A percentile compares a stretch with the other conserved stretches of the same genome.
These are phyloP conservation scores for Chenopodium suecicum DNA, from an alignment of 148 eudicot genomes.

Conservation along the genomic window DNA sequence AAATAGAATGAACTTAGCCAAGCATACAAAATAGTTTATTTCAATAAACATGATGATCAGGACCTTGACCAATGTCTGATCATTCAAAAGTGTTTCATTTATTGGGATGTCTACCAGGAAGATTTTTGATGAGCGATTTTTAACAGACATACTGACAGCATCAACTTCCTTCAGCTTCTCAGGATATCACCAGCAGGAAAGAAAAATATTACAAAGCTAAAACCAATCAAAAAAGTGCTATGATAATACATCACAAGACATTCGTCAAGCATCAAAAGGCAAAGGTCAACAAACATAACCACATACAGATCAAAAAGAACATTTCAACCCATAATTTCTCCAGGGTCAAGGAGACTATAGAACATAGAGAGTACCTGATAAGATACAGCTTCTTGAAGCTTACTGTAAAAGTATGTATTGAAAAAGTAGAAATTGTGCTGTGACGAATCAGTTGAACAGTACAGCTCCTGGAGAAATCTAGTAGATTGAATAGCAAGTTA, in stretches of 20 bases:
- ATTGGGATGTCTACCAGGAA: neutral
- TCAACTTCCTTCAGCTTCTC: neutral
- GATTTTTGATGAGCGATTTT: too few relatives aligned
- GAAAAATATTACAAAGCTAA: too few relatives aligned
- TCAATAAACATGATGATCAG: neutral
- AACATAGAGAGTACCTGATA: slow-evolving; percentile 41
- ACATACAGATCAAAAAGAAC: neutral
- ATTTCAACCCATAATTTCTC: neutral
- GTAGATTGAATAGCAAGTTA: slow-evolving; percentile 22
- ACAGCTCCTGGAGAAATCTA: slow-evolving; percentile 65
- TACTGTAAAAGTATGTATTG: slow-evolving; percentile 86
- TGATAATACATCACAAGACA: neutral
- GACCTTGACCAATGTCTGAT: neutral
- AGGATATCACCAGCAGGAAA: neutral
- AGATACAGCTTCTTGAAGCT: slow-evolving; percentile 66
- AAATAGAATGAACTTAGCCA: neutral
- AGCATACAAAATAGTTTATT: neutral
- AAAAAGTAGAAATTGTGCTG: slow-evolving; percentile 59
- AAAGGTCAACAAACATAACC: neutral
- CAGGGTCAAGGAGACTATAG: slow-evolving; percentile 2
- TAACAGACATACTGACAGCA: neutral
- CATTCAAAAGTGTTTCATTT: too few relatives aligned
- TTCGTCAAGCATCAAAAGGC: neutral
- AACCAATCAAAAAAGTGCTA: neutral
- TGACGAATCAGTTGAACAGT: slow-evolving; percentile 35